Conservation (phyloP, 805 yeast species). For the Sporopachydermia lactativora region DNA sequence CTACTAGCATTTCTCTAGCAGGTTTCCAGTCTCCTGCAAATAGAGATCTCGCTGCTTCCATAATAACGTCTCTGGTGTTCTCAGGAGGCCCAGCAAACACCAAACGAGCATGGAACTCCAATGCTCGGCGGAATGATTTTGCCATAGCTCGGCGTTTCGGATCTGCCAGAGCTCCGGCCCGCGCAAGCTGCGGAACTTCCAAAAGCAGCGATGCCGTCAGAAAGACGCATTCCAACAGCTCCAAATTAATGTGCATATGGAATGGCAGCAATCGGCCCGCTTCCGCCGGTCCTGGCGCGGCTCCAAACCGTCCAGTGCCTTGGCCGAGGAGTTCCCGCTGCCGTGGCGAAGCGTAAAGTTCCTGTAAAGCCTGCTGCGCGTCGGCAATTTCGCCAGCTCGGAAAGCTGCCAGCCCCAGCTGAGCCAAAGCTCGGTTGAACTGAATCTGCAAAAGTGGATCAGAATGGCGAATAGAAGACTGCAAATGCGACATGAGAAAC, state of each 20-base stretch:
- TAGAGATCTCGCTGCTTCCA: slow-evolving; percentile 82
- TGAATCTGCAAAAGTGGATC: slow-evolving; percentile 81
- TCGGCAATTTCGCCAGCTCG: slow-evolving; percentile 76
- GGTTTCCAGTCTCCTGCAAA: slow-evolving; percentile 82
- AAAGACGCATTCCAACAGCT: slow-evolving; percentile 86
- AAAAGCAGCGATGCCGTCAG: slow-evolving; percentile 78
- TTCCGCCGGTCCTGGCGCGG: slow-evolving; percentile 38
- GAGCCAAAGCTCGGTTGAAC: slow-evolving; percentile 91
- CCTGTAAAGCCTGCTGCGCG: slow-evolving; percentile 75
- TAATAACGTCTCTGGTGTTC: slow-evolving; percentile 82
- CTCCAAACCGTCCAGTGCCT: slow-evolving; percentile 60
- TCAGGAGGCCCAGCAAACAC: slow-evolving; percentile 97
- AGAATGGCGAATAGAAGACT: slow-evolving; percentile 67
- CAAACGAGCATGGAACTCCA: slow-evolving; percentile 89
- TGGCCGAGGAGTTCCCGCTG: slow-evolving; percentile 91
- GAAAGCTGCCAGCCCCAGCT: slow-evolving; percentile 92
- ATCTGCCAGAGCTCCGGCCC: slow-evolving; percentile 33
- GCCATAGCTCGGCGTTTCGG: slow-evolving; percentile 51
- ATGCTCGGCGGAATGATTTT: slow-evolving; percentile 79
- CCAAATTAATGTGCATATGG: slow-evolving; percentile 96
- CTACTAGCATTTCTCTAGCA: slow-evolving; percentile 54
- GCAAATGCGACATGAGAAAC: slow-evolving; percentile 75
- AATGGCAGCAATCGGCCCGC: slow-evolving; percentile 81
- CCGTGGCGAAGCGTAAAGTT: slow-evolving; percentile 73
- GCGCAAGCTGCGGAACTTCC: slow-evolving; percentile 86